Evolutionary conservation across 148 eudicot genomes (phyloP).

Genomic region (Vaccinium darrowii): DNA sequence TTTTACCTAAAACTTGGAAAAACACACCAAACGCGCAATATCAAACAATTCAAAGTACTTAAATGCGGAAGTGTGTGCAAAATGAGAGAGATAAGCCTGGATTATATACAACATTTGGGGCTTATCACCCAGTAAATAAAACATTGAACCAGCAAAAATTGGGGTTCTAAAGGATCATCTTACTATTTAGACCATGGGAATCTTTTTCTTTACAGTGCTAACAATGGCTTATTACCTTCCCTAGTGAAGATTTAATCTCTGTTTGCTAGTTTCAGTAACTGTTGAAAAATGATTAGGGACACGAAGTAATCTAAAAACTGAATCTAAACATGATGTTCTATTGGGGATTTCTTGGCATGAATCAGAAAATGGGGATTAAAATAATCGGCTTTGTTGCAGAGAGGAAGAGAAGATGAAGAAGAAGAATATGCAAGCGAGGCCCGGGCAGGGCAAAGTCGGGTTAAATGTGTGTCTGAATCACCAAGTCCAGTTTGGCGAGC

Average conservation of each 20-base stretch:
- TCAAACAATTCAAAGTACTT: too few species aligned
- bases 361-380: constrained; percentile 12
- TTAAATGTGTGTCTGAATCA: constrained; percentile 60
- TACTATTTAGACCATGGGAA: background rate
- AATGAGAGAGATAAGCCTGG: too few species aligned
- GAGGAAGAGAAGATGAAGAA: constrained; percentile 39
- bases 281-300: background rate
- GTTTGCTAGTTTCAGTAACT: background rate
- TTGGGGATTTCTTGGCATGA: background rate
- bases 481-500: constrained; percentile 90
- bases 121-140: too few species aligned
- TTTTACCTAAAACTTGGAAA: too few species aligned
- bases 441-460: constrained; percentile 47
- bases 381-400: constrained; percentile 37
- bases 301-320: background rate
- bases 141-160: background rate
- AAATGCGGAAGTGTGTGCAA: too few species aligned
- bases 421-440: constrained; percentile 26
- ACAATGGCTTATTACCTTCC: background rate
- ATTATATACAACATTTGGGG: too few species aligned
- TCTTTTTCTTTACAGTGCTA: background rate
- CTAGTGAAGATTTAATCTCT: background rate
- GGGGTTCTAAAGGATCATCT: background rate
- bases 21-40: too few species aligned
- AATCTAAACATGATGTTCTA: background rate